phyloP scores from a whole-genome alignment of 2,329 filamentous ascomycete genomes.

The Pyrenophora seminiperda region DNA sequence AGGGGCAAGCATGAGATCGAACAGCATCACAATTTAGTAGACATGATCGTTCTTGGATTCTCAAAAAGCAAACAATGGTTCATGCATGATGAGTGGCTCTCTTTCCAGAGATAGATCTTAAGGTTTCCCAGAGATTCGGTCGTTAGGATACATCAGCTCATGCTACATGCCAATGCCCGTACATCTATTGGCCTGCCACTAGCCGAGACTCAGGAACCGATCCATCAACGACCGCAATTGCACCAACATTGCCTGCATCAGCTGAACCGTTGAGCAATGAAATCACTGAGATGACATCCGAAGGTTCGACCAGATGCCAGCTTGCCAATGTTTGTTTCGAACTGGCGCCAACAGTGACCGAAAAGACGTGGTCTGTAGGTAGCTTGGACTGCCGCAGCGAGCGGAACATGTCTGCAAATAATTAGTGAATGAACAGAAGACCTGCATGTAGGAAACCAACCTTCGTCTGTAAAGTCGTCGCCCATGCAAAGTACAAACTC shows the following conservation, averaged over 20 bases:
- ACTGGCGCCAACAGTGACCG: conserved; percentile 88
- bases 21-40: conserved; percentile 6
- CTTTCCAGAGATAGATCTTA: background rate
- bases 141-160: background rate
- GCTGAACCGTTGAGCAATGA: conserved; percentile 59
- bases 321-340: conserved; percentile 89
- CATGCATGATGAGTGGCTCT: background rate
- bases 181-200: conserved; percentile 11
- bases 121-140: too few species aligned
- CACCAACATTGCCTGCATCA: conserved; percentile 49
- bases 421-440: conserved; percentile 9
- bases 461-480: conserved; percentile 97
- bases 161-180: conserved; percentile 1
- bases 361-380: conserved; percentile 74
- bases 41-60: conserved; percentile 3
- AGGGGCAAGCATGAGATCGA: conserved; percentile 19
- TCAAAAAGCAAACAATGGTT: background rate
- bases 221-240: conserved; percentile 49
- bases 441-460: conserved; percentile 53
- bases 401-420: conserved; percentile 75
- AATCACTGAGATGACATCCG: conserved; percentile 77
- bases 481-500: conserved; percentile 91
- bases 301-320: conserved; percentile 87
- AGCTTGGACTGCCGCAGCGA: conserved; percentile 67
- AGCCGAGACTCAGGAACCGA: conserved; percentile 43